A percentile compares a stretch with the other conserved stretches of the same genome.
These are phyloP conservation scores for Pelargonium hybrid DNA, from an alignment of 441 rosid genomes.

Conservation along the genomic window DNA sequence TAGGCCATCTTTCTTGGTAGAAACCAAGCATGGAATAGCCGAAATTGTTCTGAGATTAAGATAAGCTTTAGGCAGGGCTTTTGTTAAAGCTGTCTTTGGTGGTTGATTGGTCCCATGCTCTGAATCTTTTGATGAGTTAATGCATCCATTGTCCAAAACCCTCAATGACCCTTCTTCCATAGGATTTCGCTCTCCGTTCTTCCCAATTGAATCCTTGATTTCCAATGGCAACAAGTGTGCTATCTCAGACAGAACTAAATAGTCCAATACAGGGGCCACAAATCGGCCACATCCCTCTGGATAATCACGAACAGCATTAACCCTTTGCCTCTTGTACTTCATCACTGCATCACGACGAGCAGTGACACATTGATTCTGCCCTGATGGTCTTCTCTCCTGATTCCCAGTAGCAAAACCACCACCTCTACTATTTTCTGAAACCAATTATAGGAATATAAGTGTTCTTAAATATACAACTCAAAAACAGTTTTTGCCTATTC, in stretches of 20 bases:
- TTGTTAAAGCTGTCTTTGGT: not conserved
- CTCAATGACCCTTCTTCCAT: no score
- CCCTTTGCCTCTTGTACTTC: not conserved
- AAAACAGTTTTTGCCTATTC: no score
- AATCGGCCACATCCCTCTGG: slow-evolving; percentile 14
- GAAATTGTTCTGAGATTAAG: slow-evolving; percentile 13
- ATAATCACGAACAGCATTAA: slow-evolving; percentile 11
- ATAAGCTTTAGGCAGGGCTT: not conserved
- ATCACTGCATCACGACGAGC: not conserved
- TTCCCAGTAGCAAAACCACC: not conserved
- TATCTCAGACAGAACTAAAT: not conserved
- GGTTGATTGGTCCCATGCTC: not conserved
- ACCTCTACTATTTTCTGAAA: no score
- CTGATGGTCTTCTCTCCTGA: not conserved
- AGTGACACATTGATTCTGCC: not conserved
- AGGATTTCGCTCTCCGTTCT: no score
- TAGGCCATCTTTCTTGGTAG: no score
- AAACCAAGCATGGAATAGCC: slow-evolving; percentile 8
- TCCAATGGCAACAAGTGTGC: no score
- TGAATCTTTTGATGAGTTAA: not conserved
- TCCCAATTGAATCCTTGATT: no score
- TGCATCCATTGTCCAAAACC: no score
- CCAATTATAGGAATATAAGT: no score
- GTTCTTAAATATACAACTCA: no score
- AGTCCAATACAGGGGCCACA: not conserved